A percentile compares a stretch with the other conserved stretches of the same genome.
phyloP scores from a whole-genome alignment of 2,329 filamentous ascomycete genomes.

The Aspergillus sp. region DNA sequence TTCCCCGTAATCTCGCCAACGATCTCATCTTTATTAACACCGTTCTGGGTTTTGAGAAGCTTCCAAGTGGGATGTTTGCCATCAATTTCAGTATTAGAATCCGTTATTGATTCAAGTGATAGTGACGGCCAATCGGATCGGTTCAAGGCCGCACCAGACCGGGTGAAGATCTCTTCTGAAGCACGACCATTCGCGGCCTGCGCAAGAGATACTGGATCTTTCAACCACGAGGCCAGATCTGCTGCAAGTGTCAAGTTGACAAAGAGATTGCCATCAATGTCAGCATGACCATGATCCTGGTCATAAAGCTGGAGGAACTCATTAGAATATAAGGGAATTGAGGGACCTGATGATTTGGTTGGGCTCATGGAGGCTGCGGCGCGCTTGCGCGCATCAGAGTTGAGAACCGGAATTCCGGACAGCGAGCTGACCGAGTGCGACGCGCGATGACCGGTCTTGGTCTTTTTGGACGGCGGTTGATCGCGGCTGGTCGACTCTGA shows the following conservation, averaged over 20 bases:
- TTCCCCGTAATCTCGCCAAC: constrained; percentile 76
- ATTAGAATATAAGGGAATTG: constrained; percentile 69
- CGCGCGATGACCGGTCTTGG: constrained; percentile 77
- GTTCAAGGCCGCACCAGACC: constrained; percentile 56
- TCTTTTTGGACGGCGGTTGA: constrained; percentile 68
- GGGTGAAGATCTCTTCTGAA: constrained; percentile 69
- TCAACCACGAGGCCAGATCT: constrained; percentile 74
- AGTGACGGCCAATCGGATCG: constrained; percentile 55
- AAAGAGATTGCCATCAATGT: constrained; percentile 72
- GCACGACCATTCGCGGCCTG: constrained; percentile 64
- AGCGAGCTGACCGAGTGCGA: constrained; percentile 74
- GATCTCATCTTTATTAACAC: constrained; percentile 53
- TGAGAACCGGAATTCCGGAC: constrained; percentile 63
- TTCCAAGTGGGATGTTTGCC: constrained; percentile 69
- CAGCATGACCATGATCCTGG: constrained; percentile 57
- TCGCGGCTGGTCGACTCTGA: constrained; percentile 55
- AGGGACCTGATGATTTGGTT: constrained; percentile 61
- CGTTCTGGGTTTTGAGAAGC: constrained; percentile 51
- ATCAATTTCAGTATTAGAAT: constrained; percentile 48
- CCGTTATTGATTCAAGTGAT: constrained; percentile 53
- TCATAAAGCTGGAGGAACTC: constrained; percentile 76
- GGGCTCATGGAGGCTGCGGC: constrained; percentile 68
- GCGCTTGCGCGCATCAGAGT: constrained; percentile 62
- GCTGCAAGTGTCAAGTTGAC: constrained; percentile 73
- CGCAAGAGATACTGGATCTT: constrained; percentile 67